A percentile compares a stretch with the other conserved stretches of the same genome.
phyloP scores from a whole-genome alignment of 2,329 filamentous ascomycete genomes.

The Aspergillus glaucus region DNA sequence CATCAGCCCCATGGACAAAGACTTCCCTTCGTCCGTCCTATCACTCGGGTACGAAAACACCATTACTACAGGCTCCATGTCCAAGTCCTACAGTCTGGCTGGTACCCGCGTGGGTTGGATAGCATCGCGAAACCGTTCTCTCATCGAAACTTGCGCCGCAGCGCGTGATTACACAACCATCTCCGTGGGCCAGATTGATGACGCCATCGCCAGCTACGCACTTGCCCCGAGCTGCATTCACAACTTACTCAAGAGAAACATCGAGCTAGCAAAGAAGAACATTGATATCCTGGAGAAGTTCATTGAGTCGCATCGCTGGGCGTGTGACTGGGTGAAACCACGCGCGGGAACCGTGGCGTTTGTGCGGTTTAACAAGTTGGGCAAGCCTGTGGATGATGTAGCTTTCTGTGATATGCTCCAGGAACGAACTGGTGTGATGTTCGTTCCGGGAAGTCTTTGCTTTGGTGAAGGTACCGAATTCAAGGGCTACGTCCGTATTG shows the following conservation, averaged over 20 bases:
- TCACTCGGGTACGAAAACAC: slow-evolving; percentile 65
- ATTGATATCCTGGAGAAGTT: slow-evolving; percentile 61
- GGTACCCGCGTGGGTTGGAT: slow-evolving; percentile 81
- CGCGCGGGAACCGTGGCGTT: slow-evolving; percentile 75
- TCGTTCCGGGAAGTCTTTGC: slow-evolving; percentile 65
- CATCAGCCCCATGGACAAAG: slow-evolving; percentile 47
- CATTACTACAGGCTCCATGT: slow-evolving; percentile 72
- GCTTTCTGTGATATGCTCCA: slow-evolving; percentile 64
- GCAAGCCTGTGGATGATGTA: slow-evolving; percentile 62
- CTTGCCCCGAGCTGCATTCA: slow-evolving; percentile 61
- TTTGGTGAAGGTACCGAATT: slow-evolving; percentile 65
- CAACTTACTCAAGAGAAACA: slow-evolving; percentile 56
- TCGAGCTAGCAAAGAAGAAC: slow-evolving; percentile 62
- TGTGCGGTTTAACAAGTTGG: slow-evolving; percentile 59
- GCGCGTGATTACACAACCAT: slow-evolving; percentile 81
- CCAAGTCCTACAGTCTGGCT: slow-evolving; percentile 77
- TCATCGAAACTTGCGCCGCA: slow-evolving; percentile 59
- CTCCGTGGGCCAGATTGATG: slow-evolving; percentile 75
- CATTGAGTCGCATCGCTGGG: slow-evolving; percentile 56
- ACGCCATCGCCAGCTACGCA: slow-evolving; percentile 70
- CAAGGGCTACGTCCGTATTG: slow-evolving; percentile 68
- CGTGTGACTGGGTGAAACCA: slow-evolving; percentile 66
- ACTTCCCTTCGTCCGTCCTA: slow-evolving; percentile 61
- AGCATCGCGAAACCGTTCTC: slow-evolving; percentile 55
- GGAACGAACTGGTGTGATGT: slow-evolving; percentile 63